Conservation (phyloP, 2,329 filamentous ascomycete species). For the Botrytis cinerea region DNA sequence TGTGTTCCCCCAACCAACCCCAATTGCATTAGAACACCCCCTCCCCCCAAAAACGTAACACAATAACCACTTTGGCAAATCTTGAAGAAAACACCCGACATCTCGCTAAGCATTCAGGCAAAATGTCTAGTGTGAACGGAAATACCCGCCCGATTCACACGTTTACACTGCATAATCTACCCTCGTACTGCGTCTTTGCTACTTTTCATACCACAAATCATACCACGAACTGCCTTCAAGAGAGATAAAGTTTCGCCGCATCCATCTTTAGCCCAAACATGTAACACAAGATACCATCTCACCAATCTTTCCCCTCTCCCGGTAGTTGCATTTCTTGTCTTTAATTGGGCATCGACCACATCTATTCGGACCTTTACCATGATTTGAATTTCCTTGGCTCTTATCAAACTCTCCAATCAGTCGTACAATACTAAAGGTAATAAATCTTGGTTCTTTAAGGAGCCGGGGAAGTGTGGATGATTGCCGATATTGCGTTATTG, state of each 20-base stretch:
- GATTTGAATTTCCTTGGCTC: neutral
- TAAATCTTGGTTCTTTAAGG: neutral
- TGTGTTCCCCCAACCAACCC: neutral
- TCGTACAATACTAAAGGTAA: neutral
- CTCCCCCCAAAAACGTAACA: neutral
- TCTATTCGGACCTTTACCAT: conserved; percentile 4
- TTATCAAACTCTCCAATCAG: neutral
- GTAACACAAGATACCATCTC: conserved; percentile 1
- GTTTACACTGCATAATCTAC: conserved; percentile 4
- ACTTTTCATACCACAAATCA: neutral
- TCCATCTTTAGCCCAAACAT: neutral
- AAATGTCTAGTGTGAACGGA: conserved; percentile 1
- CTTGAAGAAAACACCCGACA: neutral
- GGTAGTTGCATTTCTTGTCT: neutral
- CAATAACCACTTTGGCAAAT: neutral
- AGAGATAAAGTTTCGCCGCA: neutral
- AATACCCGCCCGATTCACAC: neutral
- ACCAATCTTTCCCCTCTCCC: neutral
- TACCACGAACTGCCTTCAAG: neutral
- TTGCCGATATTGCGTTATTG: neutral
- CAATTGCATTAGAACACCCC: neutral
- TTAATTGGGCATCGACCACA: neutral
- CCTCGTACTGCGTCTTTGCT: neutral
- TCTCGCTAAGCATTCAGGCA: neutral
- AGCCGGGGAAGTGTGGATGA: neutral